phyloP scores from a whole-genome alignment of 1,284 basidiomycete species.

The Malassezia pachydermatis region DNA sequence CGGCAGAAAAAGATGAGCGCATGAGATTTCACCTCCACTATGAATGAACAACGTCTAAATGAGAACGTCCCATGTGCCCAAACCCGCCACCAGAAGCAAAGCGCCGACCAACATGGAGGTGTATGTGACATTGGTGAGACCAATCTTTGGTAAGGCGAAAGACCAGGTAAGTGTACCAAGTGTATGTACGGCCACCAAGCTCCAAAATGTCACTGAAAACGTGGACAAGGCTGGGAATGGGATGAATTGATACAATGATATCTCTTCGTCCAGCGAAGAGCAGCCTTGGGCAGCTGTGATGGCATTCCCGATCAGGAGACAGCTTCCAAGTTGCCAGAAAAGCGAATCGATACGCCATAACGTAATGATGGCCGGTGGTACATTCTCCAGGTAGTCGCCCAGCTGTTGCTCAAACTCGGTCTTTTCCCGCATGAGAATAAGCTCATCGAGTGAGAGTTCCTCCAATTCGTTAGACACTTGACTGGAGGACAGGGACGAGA shows the following conservation, averaged over 20 bases:
- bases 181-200: constrained; percentile 30
- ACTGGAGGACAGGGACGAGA: not conserved
- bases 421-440: constrained; percentile 16
- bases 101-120: constrained; percentile 33
- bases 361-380: constrained; percentile 30
- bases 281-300: constrained; percentile 33
- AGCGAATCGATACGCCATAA: constrained; percentile 41
- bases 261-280: constrained; percentile 13
- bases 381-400: constrained; percentile 31
- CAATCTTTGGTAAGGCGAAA: constrained; percentile 26
- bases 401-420: constrained; percentile 33
- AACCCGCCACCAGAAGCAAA: constrained; percentile 26
- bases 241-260: constrained; percentile 20
- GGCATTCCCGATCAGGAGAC: constrained; percentile 30
- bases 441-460: constrained; percentile 10
- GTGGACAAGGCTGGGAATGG: constrained; percentile 23
- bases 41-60: not conserved
- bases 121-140: constrained; percentile 35
- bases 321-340: constrained; percentile 37
- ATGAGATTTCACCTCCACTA: constrained; percentile 17
- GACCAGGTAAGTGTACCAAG: constrained; percentile 32
- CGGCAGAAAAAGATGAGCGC: not conserved
- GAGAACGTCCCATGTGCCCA: constrained; percentile 33
- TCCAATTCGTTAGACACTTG: constrained; percentile 1
- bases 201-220: constrained; percentile 21